Evolutionary conservation across 495 filamentous ascomycete genomes (phyloP).

Genomic region (Neurospora sp.): DNA sequence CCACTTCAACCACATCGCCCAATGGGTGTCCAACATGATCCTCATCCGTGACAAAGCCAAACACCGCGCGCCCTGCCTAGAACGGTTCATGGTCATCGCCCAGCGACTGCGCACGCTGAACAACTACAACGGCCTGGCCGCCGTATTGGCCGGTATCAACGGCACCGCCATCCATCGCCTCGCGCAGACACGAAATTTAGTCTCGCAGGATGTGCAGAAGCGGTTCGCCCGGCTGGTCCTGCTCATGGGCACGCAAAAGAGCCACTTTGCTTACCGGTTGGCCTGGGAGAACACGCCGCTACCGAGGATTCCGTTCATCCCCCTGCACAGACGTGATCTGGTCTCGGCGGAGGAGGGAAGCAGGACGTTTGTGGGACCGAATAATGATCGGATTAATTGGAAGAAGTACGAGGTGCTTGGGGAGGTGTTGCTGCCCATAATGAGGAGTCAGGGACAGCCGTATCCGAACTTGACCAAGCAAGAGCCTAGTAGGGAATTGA

Average conservation of each 20-base stretch:
- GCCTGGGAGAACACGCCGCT: conserved; percentile 92
- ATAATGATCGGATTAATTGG: conserved; percentile 81
- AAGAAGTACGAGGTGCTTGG: conserved; percentile 96
- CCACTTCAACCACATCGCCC: conserved; percentile 92
- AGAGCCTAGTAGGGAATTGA: conserved; percentile 56
- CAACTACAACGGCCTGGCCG: conserved; percentile 93
- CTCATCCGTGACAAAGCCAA: conserved; percentile 92
- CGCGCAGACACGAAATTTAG: conserved; percentile 65
- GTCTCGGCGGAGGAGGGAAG: conserved; percentile 90
- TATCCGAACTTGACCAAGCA: conserved; percentile 61
- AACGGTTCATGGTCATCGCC: conserved; percentile 88
- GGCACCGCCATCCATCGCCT: conserved; percentile 82
- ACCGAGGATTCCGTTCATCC: conserved; percentile 87
- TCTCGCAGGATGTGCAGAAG: conserved; percentile 58
- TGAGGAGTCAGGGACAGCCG: conserved; percentile 78
- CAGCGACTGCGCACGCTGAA: conserved; percentile 80
- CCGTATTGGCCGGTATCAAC: conserved; percentile 87
- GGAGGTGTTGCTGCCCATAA: conserved; percentile 80
- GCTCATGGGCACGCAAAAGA: conserved; percentile 84
- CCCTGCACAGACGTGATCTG: conserved; percentile 81
- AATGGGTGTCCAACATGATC: conserved; percentile 84
- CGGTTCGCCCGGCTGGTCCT: conserved; percentile 82
- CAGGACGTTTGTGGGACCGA: conserved; percentile 69
- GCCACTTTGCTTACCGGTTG: conserved; percentile 85
- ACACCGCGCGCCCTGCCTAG: conserved; percentile 77